Percentiles rank a stretch among this genome's conserved stretches.
Conservation (phyloP, 2,329 filamentous ascomycete genomes). For the Xylariaceae sp. region DNA sequence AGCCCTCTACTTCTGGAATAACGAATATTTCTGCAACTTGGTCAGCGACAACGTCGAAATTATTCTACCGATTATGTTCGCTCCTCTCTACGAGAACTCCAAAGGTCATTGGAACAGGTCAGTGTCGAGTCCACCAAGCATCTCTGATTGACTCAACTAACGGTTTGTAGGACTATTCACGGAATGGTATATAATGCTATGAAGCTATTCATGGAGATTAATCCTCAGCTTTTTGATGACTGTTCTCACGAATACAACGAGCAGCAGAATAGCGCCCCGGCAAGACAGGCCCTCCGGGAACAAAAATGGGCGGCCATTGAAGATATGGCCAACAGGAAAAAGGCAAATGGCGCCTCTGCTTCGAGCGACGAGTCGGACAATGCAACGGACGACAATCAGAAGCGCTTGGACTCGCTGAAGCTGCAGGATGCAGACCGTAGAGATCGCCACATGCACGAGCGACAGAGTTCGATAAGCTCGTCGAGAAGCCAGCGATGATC, state of each 20-base stretch:
- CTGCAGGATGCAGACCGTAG: conserved; percentile 73
- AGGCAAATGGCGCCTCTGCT: conserved; percentile 38
- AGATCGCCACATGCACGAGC: conserved; percentile 53
- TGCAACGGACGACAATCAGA: conserved; percentile 74
- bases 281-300: conserved; percentile 74
- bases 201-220: conserved; percentile 99
- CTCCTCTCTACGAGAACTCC: conserved; percentile 94
- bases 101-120: conserved; percentile 99
- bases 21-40: conserved; percentile 98
- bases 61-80: conserved; percentile 98
- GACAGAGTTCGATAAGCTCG: conserved; percentile 55
- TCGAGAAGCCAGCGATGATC: conserved; percentile 46
- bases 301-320: conserved; percentile 84
- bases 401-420: conserved; percentile 82
- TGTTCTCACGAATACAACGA: conserved; percentile 98
- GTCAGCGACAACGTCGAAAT: conserved; percentile 99
- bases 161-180: conserved; percentile 74
- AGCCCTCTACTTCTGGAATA: conserved; percentile 99
- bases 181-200: conserved; percentile 99
- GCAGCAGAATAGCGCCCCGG: conserved; percentile 85
- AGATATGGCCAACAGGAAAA: conserved; percentile 70
- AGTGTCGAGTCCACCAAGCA: conserved; percentile 25
- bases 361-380: conserved; percentile 70
- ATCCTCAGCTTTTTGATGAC: conserved; percentile 95
- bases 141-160: conserved; percentile 29